Percentiles rank a stretch among this genome's conserved stretches.
Conservation (phyloP, 2,329 filamentous ascomycete genomes). For the Aspergillus piperis region DNA sequence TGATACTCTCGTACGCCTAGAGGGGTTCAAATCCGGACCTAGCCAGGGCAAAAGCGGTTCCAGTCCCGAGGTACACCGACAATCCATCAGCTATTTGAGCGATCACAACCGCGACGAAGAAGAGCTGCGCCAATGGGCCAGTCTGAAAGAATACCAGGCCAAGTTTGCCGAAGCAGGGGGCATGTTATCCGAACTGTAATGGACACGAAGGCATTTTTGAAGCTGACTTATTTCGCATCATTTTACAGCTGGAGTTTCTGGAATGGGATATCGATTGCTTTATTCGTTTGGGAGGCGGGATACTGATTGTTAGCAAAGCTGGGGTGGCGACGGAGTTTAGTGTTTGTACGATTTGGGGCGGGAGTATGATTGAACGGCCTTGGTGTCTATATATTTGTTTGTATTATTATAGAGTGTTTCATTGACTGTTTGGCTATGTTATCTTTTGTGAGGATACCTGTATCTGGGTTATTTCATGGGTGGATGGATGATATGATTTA, state of each 20-base stretch:
- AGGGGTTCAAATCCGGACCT: conserved; percentile 54
- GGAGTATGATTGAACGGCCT: background rate
- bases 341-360: background rate
- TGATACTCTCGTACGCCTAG: conserved; percentile 72
- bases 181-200: conserved; percentile 32
- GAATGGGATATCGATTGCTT: background rate
- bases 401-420: background rate
- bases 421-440: too few relatives aligned
- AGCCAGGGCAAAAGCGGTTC: conserved; percentile 24
- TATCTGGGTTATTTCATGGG: too few relatives aligned
- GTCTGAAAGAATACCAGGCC: conserved; percentile 74
- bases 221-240: background rate
- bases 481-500: too few relatives aligned
- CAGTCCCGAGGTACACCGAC: conserved; percentile 32
- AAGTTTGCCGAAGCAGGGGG: conserved; percentile 69
- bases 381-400: background rate
- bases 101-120: conserved; percentile 68
- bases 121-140: conserved; percentile 75
- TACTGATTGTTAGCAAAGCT: background rate
- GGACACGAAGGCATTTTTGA: background rate
- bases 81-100: conserved; percentile 40
- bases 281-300: background rate
- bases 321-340: background rate
- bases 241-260: background rate
- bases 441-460: background rate